Base-by-base conservation (phyloP, 139 green algal genomes). In the Pleodorina starrii region DNA sequence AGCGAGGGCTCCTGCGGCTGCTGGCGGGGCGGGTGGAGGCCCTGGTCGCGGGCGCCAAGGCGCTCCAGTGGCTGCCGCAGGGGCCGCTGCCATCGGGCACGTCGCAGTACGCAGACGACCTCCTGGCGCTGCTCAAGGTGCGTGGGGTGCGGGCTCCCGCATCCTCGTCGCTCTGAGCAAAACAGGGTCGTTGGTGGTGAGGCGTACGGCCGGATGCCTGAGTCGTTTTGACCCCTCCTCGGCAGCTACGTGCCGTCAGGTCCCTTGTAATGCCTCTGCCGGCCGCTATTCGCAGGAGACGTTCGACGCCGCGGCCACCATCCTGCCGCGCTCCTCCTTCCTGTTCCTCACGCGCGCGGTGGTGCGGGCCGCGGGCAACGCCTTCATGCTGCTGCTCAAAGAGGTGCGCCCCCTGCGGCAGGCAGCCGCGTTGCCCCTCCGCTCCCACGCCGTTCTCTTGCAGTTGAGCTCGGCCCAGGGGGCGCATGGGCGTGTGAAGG, bases 111-210 rank as follows among this genome's bases (percentile, higher is more conserved):
- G 86, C 94, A 0, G 84, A 92, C 0, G 92, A 95, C 40, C 91
- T 97, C 63, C 78, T 96, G 23, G 78, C 88, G 16, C 91, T 89
- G 59, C 73, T 97, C 10, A 91, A 94, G 93, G 94, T 91, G 42
- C 11, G 90, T 27, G 5, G n/a, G n/a, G n/a, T n/a, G n/a, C n/a
- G n/a, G n/a, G n/a, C n/a, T n/a, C n/a, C n/a, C n/a, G n/a, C n/a
- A n/a, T n/a, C n/a, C n/a, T n/a, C n/a, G n/a, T n/a, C n/a, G n/a
- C n/a, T n/a, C n/a, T n/a, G n/a, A n/a, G n/a, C n/a, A n/a, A n/a
- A n/a, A n/a, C n/a, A n/a, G n/a, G n/a, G n/a, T n/a, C n/a, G n/a
- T n/a, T n/a, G n/a, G n/a, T n/a, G n/a, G n/a, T n/a, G n/a, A n/a
- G n/a, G n/a, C n/a, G n/a, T n/a, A n/a, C n/a, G n/a, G n/a, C n/a